Conservation (phyloP, 2,329 filamentous ascomycete genomes). For the Sordariomycetes sp. region DNA sequence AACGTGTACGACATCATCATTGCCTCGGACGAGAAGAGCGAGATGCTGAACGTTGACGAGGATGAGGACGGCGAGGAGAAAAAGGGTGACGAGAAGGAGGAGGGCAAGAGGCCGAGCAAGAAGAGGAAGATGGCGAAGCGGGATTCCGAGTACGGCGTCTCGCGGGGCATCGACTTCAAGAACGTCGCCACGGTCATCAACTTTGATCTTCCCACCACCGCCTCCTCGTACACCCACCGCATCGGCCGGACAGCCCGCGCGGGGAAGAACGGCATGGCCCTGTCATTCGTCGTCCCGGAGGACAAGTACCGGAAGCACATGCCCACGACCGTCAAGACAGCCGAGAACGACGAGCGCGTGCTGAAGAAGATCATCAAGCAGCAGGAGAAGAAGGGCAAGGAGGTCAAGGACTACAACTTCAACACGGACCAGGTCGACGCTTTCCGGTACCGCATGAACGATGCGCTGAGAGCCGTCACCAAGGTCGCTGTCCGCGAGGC, state of each 20-base stretch:
- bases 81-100: slow-evolving; percentile 16
- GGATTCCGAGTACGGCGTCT: slow-evolving; percentile 90
- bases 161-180: slow-evolving; percentile 88
- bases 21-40: slow-evolving; percentile 76
- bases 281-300: slow-evolving; percentile 87
- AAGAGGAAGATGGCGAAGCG: slow-evolving; percentile 56
- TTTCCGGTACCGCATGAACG: slow-evolving; percentile 90
- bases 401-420: slow-evolving; percentile 85
- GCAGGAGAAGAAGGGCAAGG: slow-evolving; percentile 69
- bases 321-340: slow-evolving; percentile 66
- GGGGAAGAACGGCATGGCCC: slow-evolving; percentile 83
- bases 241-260: slow-evolving; percentile 90
- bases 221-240: slow-evolving; percentile 93
- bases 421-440: slow-evolving; percentile 91
- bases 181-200: slow-evolving; percentile 93
- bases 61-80: slow-evolving; percentile 20
- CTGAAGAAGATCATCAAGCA: slow-evolving; percentile 70
- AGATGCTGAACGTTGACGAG: slow-evolving; percentile 48
- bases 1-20: slow-evolving; percentile 97
- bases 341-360: slow-evolving; percentile 77
- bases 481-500: slow-evolving; percentile 85
- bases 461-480: slow-evolving; percentile 84
- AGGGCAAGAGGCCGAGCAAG: slow-evolving; percentile 32
- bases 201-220: slow-evolving; percentile 83
- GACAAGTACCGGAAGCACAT: slow-evolving; percentile 83